Evolutionary conservation across 345 rosid species (phyloP).

Genomic region (Pelargonium nanum): DNA sequence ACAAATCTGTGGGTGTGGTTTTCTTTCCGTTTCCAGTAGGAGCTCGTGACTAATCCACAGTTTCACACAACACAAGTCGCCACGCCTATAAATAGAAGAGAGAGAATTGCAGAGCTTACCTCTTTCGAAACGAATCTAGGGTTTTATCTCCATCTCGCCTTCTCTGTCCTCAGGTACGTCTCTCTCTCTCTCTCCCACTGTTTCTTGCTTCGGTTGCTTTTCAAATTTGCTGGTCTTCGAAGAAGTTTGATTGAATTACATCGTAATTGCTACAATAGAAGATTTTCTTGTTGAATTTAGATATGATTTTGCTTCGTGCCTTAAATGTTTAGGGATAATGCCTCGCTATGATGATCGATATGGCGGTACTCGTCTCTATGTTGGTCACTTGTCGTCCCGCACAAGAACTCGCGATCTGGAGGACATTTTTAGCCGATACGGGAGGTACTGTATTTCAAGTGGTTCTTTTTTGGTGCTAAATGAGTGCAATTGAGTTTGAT

Average conservation of each 20-base stretch:
- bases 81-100: slow-evolving; percentile 11
- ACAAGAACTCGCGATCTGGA: slow-evolving; percentile 67
- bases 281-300: not conserved
- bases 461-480: not conserved
- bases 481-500: not conserved
- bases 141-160: slow-evolving; percentile 7
- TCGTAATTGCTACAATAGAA: not conserved
- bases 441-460: slow-evolving; percentile 33
- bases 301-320: not conserved
- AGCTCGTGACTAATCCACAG: slow-evolving; percentile 2
- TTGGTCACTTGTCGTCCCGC: slow-evolving; percentile 56
- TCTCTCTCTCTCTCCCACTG: slow-evolving; percentile 8
- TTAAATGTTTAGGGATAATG: slow-evolving; percentile 44
- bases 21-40: not conserved
- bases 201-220: not conserved
- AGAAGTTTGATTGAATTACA: not conserved
- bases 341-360: slow-evolving; percentile 69
- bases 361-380: slow-evolving; percentile 60
- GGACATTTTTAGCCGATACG: slow-evolving; percentile 62
- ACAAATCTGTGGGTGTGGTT: not conserved
- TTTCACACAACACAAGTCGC: not conserved
- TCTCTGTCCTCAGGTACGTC: slow-evolving; percentile 12
- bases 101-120: not conserved
- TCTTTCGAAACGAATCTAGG: slow-evolving; percentile 20
- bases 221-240: not conserved